Conservation (phyloP, 2,329 filamentous ascomycete genomes). For the Penicillium sp. region DNA sequence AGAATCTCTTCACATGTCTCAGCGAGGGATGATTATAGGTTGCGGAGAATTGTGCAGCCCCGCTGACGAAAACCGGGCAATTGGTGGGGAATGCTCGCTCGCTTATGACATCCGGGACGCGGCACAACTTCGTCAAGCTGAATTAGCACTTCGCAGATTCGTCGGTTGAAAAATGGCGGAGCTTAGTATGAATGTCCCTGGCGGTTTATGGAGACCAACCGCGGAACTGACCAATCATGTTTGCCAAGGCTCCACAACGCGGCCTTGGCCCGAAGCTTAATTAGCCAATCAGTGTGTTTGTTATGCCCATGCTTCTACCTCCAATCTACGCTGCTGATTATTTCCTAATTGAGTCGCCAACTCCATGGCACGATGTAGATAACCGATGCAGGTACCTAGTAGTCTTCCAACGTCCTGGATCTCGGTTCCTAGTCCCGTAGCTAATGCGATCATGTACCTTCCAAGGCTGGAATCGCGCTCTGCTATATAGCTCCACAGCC, state of each 20-base stretch:
- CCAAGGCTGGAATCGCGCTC: too few species aligned
- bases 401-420: neutral
- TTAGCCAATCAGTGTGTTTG: constrained; percentile 3
- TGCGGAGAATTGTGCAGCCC: neutral
- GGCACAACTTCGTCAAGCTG: neutral
- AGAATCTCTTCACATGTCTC: neutral
- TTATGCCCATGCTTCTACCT: constrained; percentile 1
- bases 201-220: neutral
- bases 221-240: neutral
- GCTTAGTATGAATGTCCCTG: neutral
- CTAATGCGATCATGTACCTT: neutral
- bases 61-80: neutral
- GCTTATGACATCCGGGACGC: neutral
- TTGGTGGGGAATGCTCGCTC: neutral
- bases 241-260: neutral
- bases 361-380: neutral
- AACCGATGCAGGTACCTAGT: neutral
- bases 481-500: too few species aligned
- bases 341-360: neutral
- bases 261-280: neutral
- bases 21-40: neutral
- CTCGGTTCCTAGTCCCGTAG: neutral
- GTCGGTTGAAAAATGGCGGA: neutral
- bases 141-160: neutral
- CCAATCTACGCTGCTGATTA: neutral